Evolutionary conservation across 176 grass and related monocot genomes (phyloP).

Genomic region (Puccinellia tenuiflora): DNA sequence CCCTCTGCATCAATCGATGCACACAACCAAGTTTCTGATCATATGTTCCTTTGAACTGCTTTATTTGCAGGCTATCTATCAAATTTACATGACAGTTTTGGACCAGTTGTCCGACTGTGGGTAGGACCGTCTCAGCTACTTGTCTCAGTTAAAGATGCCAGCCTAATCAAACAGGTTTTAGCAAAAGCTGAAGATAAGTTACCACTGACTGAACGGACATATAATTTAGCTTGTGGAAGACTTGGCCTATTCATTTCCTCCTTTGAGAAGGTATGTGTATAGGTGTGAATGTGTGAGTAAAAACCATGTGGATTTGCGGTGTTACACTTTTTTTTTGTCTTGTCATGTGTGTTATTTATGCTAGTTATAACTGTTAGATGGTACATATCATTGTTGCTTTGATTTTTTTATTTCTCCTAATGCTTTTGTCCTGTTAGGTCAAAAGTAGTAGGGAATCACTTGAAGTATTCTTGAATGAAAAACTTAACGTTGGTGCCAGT

Average conservation of each 20-base stretch:
- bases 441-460: conserved; percentile 71
- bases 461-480: conserved; percentile 61
- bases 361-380: neutral
- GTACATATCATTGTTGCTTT: conserved; percentile 2
- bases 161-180: conserved; percentile 68
- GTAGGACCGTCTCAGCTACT: conserved; percentile 81
- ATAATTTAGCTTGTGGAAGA: conserved; percentile 84
- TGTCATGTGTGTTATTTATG: neutral
- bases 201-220: conserved; percentile 66
- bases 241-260: conserved; percentile 68
- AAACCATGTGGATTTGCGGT: neutral
- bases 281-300: neutral
- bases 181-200: conserved; percentile 89
- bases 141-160: conserved; percentile 76
- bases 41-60: conserved; percentile 5
- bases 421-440: conserved; percentile 40
- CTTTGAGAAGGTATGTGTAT: conserved; percentile 63
- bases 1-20: too few relatives aligned
- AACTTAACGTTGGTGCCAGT: conserved; percentile 9
- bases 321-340: neutral
- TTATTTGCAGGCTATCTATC: conserved; percentile 58
- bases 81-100: conserved; percentile 77
- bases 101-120: conserved; percentile 84
- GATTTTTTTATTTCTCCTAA: neutral
- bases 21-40: neutral